Evolutionary conservation across 1,139 yeast species (phyloP), one percentile per base, ranked within the genome.

Genomic region (Candida glucosophila): DNA sequence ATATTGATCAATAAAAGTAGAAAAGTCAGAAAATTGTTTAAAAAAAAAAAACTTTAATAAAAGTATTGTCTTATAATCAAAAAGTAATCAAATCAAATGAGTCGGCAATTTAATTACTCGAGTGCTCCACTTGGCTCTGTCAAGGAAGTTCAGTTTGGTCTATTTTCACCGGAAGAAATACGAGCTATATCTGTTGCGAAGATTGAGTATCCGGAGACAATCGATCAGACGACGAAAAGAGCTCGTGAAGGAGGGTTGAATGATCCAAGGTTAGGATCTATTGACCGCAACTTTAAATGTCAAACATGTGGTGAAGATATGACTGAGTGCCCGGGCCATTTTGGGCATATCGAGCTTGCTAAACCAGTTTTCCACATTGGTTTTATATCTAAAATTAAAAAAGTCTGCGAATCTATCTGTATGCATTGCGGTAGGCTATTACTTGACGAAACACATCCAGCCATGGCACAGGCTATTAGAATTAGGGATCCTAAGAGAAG

Each of bases 241-340:
- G 97, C 97, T 24, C 77, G 96, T 52, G 88, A 86, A 40, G 97
- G 96, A 34, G 99, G 99, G 35, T 67, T 92, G 39, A 88, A 88
- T 50, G 98, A 92, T 51, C 97, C 98, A 31, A 77, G 97, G 44
- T 67, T 92, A 36, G 99, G 99, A 28, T 83, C 97, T 7, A 90
- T 90, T 42, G 99, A 92, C 57, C 77, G 98, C 53, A 88, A 86
- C 52, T 82, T 81, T 67, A 83, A 85, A 61, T 90, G 99, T 67
- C 97, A 88, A 64, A 90, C 99, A 17, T 90, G 99, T 68, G 94
- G 95, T 46, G 98, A 90, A 56, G 95, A 92, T 47, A 90, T 90
- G 96, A 85, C 92, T 33, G 98, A 90, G 52, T 92, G 99, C 58
- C 97, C 97, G 2, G 99, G 99, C 33, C 99, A 92, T 62, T 92